Evolutionary conservation across 2,329 filamentous ascomycete species (phyloP).

Genomic region (Lithohypha guttulata): DNA sequence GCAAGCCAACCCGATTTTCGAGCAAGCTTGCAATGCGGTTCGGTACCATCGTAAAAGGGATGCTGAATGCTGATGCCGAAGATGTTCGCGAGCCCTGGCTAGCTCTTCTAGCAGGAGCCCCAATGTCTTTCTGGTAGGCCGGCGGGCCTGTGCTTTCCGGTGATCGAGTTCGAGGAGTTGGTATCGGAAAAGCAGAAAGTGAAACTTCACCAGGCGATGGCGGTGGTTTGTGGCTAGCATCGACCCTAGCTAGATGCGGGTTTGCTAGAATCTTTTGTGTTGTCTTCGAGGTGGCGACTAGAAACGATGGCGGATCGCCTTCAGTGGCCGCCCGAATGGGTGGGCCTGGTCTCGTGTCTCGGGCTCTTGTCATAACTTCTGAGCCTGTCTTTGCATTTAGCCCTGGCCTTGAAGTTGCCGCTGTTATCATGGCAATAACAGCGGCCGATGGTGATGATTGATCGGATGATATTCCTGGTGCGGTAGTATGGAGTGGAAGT

Average conservation of each 20-base stretch:
- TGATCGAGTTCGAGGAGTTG: constrained; percentile 1
- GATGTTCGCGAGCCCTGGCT: constrained; percentile 1
- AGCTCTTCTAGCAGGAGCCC: neutral
- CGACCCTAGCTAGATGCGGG: neutral
- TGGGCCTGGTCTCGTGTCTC: neutral
- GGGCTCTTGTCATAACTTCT: neutral
- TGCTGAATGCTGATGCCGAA: constrained; percentile 6
- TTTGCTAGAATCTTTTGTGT: neutral
- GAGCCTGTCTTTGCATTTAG: neutral
- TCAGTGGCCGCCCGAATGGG: neutral
- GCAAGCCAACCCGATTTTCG: neutral
- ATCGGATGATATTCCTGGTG: neutral
- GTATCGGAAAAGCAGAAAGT: constrained; percentile 5
- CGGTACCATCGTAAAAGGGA: constrained; percentile 8
- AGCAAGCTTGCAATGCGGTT: constrained; percentile 1
- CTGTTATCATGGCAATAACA: constrained; percentile 4
- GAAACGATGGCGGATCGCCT: neutral
- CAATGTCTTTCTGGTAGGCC: constrained; percentile 4
- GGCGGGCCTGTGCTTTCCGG: constrained; percentile 4
- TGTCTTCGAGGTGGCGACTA: neutral
- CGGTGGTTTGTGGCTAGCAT: constrained; percentile 1
- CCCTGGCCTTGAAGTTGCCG: constrained; percentile 1
- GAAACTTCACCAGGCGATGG: constrained; percentile 7
- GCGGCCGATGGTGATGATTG: neutral
- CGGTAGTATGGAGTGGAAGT: neutral